phyloP scores from a whole-genome alignment of 805 yeast species.

The Lachancea mirantina region DNA sequence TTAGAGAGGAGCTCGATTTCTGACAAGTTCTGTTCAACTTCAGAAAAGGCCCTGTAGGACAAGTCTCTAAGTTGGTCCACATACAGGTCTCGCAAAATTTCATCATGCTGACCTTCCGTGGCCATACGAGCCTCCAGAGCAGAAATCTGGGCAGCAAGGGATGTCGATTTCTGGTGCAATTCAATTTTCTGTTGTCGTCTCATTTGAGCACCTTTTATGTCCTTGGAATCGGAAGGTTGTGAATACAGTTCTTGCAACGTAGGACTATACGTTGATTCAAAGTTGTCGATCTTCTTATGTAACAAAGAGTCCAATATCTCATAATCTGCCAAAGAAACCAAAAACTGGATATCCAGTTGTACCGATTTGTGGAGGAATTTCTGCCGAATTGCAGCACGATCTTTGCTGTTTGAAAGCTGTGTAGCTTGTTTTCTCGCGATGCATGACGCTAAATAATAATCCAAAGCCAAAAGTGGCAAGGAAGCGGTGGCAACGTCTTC shows the following conservation, averaged over 20 bases:
- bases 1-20: conserved; percentile 58
- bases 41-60: conserved; percentile 46
- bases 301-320: conserved; percentile 37
- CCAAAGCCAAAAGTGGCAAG: conserved; percentile 51
- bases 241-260: conserved; percentile 27
- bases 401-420: conserved; percentile 7
- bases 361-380: conserved; percentile 38
- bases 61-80: conserved; percentile 47
- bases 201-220: conserved; percentile 27
- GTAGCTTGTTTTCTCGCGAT: conserved; percentile 25
- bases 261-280: conserved; percentile 38
- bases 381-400: conserved; percentile 25
- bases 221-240: conserved; percentile 12
- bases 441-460: conserved; percentile 48
- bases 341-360: conserved; percentile 38
- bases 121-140: conserved; percentile 38
- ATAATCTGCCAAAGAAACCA: conserved; percentile 40
- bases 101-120: conserved; percentile 51
- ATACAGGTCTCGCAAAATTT: conserved; percentile 47
- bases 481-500: conserved; percentile 64
- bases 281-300: conserved; percentile 33
- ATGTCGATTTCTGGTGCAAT: conserved; percentile 54
- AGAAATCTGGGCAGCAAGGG: conserved; percentile 30
- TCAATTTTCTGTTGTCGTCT: conserved; percentile 68
- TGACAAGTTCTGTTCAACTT: conserved; percentile 52